Base-by-base conservation (phyloP, 1,284 basidiomycete genomes). In the Ceratobasidium sp. region DNA sequence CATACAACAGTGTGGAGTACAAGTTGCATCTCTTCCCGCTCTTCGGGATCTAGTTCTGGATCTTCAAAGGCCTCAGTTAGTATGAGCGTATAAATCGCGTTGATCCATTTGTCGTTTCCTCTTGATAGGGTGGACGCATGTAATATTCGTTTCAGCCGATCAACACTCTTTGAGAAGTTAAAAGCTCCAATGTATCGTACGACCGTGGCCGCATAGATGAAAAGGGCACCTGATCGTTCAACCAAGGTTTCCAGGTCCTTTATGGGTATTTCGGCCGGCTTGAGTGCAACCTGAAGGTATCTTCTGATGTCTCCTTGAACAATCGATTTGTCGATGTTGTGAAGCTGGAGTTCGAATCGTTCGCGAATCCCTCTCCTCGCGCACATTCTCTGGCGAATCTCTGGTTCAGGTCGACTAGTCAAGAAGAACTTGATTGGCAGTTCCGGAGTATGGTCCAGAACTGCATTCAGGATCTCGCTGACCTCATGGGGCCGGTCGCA, bases 151-250 rank as follows among this genome's bases (percentile, higher is more conserved):
- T 23, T 23, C 10, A 75, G 60, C 42, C 71, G 26, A 8, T 42
- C 28, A n/a, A 33, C 13, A n/a, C 35, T 53, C n/a, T 17, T 35
- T 17, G 42, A 11, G 33, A 64, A 75, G n/a, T 39, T 35, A 1
- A 20, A 8, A 39, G 15, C 42, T 17, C 71, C 58, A 33, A 75
- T 23, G 47, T 60, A 77, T 26, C 58, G 60, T 26, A 66, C 45
- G 33, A 33, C 31, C 3, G 64, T 66, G 17, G 64, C 64, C 11
- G 64, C 64, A 51, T 66, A 66, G 13, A 66, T 66, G 64, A 66
- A 66, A 17, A 66, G 47, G 6, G 13, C 26, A 26, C 42, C 64
- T 11, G 64, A 47, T 8, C 39, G 45, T 13, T 45, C 20, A 31
- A n/a, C 17, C 4, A 64, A 26, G 35, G 4, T 7, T 13, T 37